Percentiles rank a stretch among this genome's conserved stretches.
Conservation (phyloP, 1,139 yeast species). For the Geotrichum candidum region DNA sequence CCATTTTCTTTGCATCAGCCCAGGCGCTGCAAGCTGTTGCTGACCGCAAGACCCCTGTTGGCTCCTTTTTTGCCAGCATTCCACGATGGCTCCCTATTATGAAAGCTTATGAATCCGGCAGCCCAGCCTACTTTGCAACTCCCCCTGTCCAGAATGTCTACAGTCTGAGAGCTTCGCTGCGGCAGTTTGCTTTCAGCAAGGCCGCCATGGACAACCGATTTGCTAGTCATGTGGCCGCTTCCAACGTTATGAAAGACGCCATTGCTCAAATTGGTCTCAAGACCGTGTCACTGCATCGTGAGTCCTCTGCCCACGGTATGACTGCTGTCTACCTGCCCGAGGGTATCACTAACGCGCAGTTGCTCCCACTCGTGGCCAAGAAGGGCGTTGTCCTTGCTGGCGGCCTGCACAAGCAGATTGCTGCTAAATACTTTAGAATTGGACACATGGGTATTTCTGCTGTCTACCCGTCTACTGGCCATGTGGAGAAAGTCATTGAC, state of each 20-base stretch:
- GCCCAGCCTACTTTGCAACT: conserved; percentile 86
- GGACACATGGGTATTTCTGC: conserved; percentile 89
- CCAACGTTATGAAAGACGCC: conserved; percentile 59
- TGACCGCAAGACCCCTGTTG: conserved; percentile 46
- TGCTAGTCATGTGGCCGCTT: conserved; percentile 54
- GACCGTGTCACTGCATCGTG: conserved; percentile 55
- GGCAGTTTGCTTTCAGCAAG: conserved; percentile 54
- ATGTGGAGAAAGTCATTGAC: conserved; percentile 12
- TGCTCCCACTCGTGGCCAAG: conserved; percentile 50
- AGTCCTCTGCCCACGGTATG: conserved; percentile 78
- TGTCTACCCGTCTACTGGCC: conserved; percentile 32
- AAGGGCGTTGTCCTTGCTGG: conserved; percentile 85
- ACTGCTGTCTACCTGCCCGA: conserved; percentile 84
- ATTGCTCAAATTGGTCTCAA: conserved; percentile 54
- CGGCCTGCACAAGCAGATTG: conserved; percentile 80
- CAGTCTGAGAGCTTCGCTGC: conserved; percentile 72
- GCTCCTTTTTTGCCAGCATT: conserved; percentile 68
- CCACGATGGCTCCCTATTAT: conserved; percentile 86
- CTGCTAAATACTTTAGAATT: conserved; percentile 78
- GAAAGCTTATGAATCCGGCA: conserved; percentile 78
- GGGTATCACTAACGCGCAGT: conserved; percentile 59
- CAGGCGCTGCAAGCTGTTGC: conserved; percentile 66
- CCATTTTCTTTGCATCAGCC: conserved; percentile 67
- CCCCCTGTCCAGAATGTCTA: conserved; percentile 86
- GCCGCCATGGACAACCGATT: conserved; percentile 58